Percentiles rank a stretch among this genome's conserved stretches.
Conservation (phyloP, 306 rosid genomes). For the Oxytropis ochrocephala region DNA sequence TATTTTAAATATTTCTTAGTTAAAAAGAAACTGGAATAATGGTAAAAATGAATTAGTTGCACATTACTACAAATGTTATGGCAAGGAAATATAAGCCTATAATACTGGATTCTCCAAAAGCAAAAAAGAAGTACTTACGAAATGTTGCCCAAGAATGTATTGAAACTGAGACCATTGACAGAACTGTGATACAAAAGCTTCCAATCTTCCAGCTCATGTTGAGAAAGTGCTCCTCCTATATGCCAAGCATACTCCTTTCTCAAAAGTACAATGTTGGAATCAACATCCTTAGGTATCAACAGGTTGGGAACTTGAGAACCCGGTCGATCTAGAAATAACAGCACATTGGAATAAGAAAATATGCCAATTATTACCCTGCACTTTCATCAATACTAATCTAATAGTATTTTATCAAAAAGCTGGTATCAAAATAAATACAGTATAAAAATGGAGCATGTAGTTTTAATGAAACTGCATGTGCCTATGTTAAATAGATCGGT, state of each 20-base stretch:
- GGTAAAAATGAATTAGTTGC: neutral
- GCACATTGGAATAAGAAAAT: slow-evolving; percentile 17
- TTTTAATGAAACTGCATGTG: neutral
- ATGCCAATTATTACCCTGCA: neutral
- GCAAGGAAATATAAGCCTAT: neutral
- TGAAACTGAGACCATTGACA: slow-evolving; percentile 79
- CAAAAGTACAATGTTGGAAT: slow-evolving; percentile 45
- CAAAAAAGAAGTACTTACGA: slow-evolving; percentile 48
- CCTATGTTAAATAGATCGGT: neutral
- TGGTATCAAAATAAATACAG: neutral
- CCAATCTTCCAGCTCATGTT: slow-evolving; percentile 77
- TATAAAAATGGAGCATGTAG: neutral
- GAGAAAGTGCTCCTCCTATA: slow-evolving; percentile 86
- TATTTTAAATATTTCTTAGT: neutral
- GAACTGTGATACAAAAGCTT: slow-evolving; percentile 86
- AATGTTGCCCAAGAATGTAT: slow-evolving; percentile 77
- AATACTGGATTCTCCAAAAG: neutral
- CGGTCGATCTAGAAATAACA: slow-evolving; percentile 44
- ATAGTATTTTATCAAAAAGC: neutral
- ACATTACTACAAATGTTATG: neutral
- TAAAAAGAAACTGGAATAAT: slow-evolving; percentile 12
- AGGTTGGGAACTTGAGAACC: slow-evolving; percentile 72
- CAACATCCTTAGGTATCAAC: slow-evolving; percentile 35
- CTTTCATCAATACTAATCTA: slow-evolving; percentile 9
- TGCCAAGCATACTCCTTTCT: slow-evolving; percentile 90